phyloP scores from a whole-genome alignment of 768 basidiomycete species.

The Coprinopsis sp. region DNA sequence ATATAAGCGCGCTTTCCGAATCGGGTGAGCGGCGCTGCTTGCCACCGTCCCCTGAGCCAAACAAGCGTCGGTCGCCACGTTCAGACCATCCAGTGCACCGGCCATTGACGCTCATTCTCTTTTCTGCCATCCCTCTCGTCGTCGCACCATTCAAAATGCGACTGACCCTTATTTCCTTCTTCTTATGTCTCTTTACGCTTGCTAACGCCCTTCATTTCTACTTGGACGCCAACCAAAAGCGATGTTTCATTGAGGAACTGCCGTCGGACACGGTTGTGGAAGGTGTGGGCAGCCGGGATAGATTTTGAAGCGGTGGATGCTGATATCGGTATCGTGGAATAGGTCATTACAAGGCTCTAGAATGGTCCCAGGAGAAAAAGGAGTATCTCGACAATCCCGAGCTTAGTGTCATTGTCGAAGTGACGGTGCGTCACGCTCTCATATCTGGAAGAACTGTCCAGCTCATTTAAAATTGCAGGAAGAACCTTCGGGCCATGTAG shows the following conservation, averaged over 20 bases:
- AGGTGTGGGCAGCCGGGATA: slow-evolving; percentile 42
- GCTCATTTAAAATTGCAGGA: slow-evolving; percentile 51
- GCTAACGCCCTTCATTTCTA: slow-evolving; percentile 92
- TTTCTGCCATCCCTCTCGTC: not conserved
- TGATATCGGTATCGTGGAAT: slow-evolving; percentile 5
- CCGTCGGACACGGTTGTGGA: slow-evolving; percentile 94
- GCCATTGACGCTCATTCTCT: not conserved
- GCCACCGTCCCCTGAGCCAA: too few relatives aligned
- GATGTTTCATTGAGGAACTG: slow-evolving; percentile 95
- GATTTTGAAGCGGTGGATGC: not conserved
- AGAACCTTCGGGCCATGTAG: slow-evolving; percentile 70
- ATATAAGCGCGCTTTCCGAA: too few relatives aligned
- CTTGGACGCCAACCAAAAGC: slow-evolving; percentile 87
- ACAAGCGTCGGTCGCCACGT: too few relatives aligned
- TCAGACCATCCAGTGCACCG: too few relatives aligned
- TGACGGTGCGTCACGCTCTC: slow-evolving; percentile 60
- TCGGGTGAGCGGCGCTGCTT: too few relatives aligned
- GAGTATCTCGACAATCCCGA: slow-evolving; percentile 66
- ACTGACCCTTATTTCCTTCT: slow-evolving; percentile 19
- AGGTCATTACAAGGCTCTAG: slow-evolving; percentile 92
- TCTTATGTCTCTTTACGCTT: slow-evolving; percentile 36
- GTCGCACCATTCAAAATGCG: slow-evolving; percentile 27
- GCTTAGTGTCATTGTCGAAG: slow-evolving; percentile 86
- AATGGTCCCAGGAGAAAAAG: slow-evolving; percentile 78
- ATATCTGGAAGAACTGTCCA: not conserved